These are phyloP conservation scores for Macrolepiota albuminosa DNA, from an alignment of 768 basidiomycete species.

Conservation along the genomic window DNA sequence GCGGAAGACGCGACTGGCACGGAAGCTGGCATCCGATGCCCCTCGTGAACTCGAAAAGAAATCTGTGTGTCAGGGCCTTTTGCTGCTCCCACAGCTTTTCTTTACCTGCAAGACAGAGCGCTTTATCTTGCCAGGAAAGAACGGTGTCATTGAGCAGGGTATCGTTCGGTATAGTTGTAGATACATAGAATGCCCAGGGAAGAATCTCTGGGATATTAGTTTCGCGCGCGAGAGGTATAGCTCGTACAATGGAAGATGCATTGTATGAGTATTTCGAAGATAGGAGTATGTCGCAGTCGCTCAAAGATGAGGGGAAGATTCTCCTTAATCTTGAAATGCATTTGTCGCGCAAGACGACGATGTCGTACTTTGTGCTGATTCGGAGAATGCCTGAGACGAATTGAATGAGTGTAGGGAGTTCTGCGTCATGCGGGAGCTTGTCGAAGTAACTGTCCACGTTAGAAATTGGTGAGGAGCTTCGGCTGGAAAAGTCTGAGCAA, in stretches of 20 bases:
- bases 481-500: too few relatives aligned
- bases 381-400: conserved; percentile 38
- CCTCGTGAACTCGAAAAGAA: conserved; percentile 30
- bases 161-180: conserved; percentile 31
- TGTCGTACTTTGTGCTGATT: conserved; percentile 40
- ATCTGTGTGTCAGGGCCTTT: conserved; percentile 29
- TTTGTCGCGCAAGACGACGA: conserved; percentile 31
- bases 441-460: conserved; percentile 31
- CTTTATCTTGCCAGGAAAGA: conserved; percentile 38
- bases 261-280: conserved; percentile 30
- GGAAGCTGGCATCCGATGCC: conserved; percentile 20
- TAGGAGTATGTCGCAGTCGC: conserved; percentile 34
- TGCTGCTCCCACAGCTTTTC: conserved; percentile 35
- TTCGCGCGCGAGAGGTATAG: conserved; percentile 37
- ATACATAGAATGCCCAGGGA: conserved; percentile 43
- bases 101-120: conserved; percentile 35
- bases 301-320: conserved; percentile 36
- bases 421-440: conserved; percentile 26
- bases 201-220: conserved; percentile 36
- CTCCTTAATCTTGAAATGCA: conserved; percentile 33
- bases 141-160: conserved; percentile 28
- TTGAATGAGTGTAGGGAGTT: conserved; percentile 28
- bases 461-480: neutral
- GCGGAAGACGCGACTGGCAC: conserved; percentile 24
- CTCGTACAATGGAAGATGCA: conserved; percentile 31